Evolutionary conservation across 345 rosid species (phyloP), one percentile per base, ranked within the genome.

Genomic region (Populus tremula): DNA sequence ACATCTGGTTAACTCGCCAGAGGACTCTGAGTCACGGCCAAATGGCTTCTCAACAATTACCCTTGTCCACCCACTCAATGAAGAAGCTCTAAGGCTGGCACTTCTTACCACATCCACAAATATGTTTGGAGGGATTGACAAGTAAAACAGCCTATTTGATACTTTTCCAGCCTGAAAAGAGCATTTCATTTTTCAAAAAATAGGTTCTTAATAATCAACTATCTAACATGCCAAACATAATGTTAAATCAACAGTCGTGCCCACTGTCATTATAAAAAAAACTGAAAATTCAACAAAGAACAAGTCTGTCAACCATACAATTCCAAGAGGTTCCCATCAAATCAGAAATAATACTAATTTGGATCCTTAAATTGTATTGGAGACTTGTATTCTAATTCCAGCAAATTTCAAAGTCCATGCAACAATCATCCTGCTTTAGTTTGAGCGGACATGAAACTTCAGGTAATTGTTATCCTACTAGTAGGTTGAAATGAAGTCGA

Each of bases 41-140:
- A 94, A 94, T 27, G 97, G 98, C 87, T 94, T 94, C 78, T 94
- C 96, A 14, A 94, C 95, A 63, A 94, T 93, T 77, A 94, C 92
- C 80, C 98, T 87, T 45, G 95, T 94, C 98, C 98, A 93, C 33
- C 98, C 98, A 73, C 77, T 86, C 5, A 6, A 69, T 0, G 98
- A 91, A 75, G 97, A 94, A 29, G 98, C 96, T 66, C 78, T 85
- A 81, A 84, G 84, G 84, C 95, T 88, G 23, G 93, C 95, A 82
- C 94, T 87, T 84, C 86, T 89, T 73, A 81, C 98, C 80, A 83
- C 98, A 78, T 94, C 92, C 80, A 89, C 97, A 45, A 94, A 94
- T 86, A 89, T 89, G 79, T 93, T 88, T 71, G 98, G 98, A 7
- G 98, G 98, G 79, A 93, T 83, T 6, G 98, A 93, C 77, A 94